Evolutionary conservation across 2,329 filamentous ascomycete genomes (phyloP), one percentile per base, ranked within the genome.

Genomic region (Aspergillus tubingensis): DNA sequence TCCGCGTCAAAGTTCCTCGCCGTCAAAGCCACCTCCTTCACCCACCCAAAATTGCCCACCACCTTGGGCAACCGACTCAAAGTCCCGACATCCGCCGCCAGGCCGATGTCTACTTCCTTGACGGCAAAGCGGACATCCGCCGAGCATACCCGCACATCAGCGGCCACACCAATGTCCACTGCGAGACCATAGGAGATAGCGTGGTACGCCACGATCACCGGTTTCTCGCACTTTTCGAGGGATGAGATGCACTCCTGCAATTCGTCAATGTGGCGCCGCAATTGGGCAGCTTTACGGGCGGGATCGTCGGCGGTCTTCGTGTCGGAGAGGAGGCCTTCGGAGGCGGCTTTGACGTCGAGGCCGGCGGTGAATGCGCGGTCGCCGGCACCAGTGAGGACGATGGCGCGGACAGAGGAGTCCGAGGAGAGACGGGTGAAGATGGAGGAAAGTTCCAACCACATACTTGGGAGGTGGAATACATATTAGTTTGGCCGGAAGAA

Each of bases 171-270:
- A 7, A 82, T 60, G 72, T 96, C 91, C 64, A 96, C 88, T 17
- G 87, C 91, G 8, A 96, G 82, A 15, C 92, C 92, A 67, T 91
- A 87, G 3, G 88, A 84, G 67, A 93, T 86, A 43, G 89, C 92
- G 70, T 96, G 91, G 65, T 96, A 78, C 19, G 92, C 88, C 54
- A 86, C 88, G 60, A 98, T 90, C 36, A 97, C 91, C 62, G 92
- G 92, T 79, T 98, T 98, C 78, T 95, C 91, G 77, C 94, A 98
- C 67, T 84, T 87, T 75, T 97, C 94, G 56, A 96, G 80, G 13
- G 87, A 84, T 1, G 83, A 83, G 63, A 99, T 87, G 70, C 88
- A 90, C 54, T 85, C 83, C 76, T 99, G 95, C 75, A 97, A 96
- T 64, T 91, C 87, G 62, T 83, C 77, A 60, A 98, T 88, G 73